Evolutionary conservation across 345 rosid genomes (phyloP).

Genomic region (Populus deltoides): DNA sequence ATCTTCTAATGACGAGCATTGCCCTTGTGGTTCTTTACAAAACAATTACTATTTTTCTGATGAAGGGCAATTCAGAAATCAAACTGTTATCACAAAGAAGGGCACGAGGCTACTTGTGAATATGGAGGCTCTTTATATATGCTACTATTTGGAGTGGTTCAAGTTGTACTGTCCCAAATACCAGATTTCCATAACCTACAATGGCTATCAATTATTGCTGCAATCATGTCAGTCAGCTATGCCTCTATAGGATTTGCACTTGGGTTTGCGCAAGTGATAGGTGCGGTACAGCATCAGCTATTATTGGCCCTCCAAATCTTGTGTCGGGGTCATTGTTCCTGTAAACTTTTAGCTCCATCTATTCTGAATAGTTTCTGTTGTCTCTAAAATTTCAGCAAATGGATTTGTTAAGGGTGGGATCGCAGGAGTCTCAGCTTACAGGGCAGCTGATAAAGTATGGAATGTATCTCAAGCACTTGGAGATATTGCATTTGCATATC

Average conservation of each 20-base stretch:
- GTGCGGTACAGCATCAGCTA: slow-evolving; percentile 13
- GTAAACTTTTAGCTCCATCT: too few relatives aligned
- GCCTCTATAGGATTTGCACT: slow-evolving; percentile 51
- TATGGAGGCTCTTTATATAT: slow-evolving; percentile 35
- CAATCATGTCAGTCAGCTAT: slow-evolving; percentile 55
- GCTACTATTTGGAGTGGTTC: slow-evolving; percentile 48
- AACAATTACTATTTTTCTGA: not conserved
- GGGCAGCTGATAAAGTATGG: slow-evolving; percentile 32
- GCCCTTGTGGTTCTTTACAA: not conserved
- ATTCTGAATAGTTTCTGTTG: too few relatives aligned
- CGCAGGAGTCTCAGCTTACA: slow-evolving; percentile 30
- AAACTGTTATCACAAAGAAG: slow-evolving; percentile 46
- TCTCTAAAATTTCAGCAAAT: slow-evolving; percentile 34
- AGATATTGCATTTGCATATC: slow-evolving; percentile 47
- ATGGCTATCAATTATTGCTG: slow-evolving; percentile 54
- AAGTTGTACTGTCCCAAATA: slow-evolving; percentile 47
- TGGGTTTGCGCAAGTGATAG: slow-evolving; percentile 41
- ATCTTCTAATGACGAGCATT: not conserved
- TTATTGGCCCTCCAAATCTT: not conserved
- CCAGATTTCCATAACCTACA: slow-evolving; percentile 52
- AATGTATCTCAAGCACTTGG: slow-evolving; percentile 41
- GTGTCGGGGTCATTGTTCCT: not conserved
- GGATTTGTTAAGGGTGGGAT: slow-evolving; percentile 35
- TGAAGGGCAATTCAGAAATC: slow-evolving; percentile 31
- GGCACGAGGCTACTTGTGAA: slow-evolving; percentile 41